Evolutionary conservation across 805 yeast species (phyloP).

Genomic region (Kodamaea neixiangensis): DNA sequence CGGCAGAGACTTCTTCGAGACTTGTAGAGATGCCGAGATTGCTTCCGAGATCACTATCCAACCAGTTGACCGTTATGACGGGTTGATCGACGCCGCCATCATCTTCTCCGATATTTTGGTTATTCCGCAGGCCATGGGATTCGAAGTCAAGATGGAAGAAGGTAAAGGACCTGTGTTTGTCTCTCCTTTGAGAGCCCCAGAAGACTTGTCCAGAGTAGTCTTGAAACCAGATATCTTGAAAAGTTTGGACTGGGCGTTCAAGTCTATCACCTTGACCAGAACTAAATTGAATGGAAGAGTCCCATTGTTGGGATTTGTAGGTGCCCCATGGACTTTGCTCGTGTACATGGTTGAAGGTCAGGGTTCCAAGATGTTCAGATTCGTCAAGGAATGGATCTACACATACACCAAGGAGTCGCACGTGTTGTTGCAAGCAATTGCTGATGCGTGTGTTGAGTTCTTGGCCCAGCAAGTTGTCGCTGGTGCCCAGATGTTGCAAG

Average conservation of each 20-base stretch:
- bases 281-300: slow-evolving; percentile 83
- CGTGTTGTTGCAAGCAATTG: slow-evolving; percentile 67
- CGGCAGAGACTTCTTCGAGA: slow-evolving; percentile 84
- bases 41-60: slow-evolving; percentile 95
- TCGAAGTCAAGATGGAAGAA: slow-evolving; percentile 90
- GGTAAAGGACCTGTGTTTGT: slow-evolving; percentile 94
- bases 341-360: slow-evolving; percentile 99
- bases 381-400: slow-evolving; percentile 90
- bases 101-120: slow-evolving; percentile 94
- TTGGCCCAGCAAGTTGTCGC: slow-evolving; percentile 93
- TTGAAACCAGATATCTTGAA: slow-evolving; percentile 70
- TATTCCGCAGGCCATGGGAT: slow-evolving; percentile 97
- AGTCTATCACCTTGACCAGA: slow-evolving; percentile 91
- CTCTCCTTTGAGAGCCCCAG: slow-evolving; percentile 76
- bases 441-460: slow-evolving; percentile 90
- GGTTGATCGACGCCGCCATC: slow-evolving; percentile 93
- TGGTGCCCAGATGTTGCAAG: slow-evolving; percentile 97
- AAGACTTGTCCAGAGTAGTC: slow-evolving; percentile 60
- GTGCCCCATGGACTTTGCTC: slow-evolving; percentile 97
- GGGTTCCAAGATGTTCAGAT: slow-evolving; percentile 88
- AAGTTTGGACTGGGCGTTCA: slow-evolving; percentile 91
- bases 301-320: slow-evolving; percentile 92
- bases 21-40: slow-evolving; percentile 92
- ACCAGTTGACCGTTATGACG: slow-evolving; percentile 87
- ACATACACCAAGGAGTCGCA: slow-evolving; percentile 73